phyloP scores from a whole-genome alignment of 73 alveolate species.

The Tetrahymena elliotti region DNA sequence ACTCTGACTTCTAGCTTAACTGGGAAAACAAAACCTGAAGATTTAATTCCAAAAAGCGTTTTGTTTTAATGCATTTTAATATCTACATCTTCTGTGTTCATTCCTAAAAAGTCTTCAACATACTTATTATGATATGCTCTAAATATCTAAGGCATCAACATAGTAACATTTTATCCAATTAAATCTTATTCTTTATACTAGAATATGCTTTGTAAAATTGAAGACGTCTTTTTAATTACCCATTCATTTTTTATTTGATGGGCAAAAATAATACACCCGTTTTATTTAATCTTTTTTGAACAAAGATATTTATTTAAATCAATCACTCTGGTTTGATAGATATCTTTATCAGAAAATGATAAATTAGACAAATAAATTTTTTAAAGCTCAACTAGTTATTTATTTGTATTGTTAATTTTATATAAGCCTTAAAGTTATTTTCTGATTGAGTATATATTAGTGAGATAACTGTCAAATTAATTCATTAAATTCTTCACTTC shows the following conservation, averaged over 20 bases:
- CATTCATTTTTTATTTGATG: neutral
- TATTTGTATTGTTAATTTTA: neutral
- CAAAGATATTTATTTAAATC: neutral
- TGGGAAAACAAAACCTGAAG: neutral
- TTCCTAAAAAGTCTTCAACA: neutral
- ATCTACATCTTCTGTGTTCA: neutral
- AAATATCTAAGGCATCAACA: neutral
- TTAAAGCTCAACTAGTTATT: neutral
- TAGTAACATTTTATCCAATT: neutral
- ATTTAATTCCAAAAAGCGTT: neutral
- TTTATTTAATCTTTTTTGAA: neutral
- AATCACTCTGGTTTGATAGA: neutral
- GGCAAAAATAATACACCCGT: neutral
- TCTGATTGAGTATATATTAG: neutral
- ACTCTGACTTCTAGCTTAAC: neutral
- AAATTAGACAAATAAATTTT: neutral
- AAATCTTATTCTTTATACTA: neutral
- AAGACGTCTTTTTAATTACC: neutral
- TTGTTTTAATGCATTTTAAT: neutral
- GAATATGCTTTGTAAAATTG: neutral
- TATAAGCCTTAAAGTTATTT: neutral
- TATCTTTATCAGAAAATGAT: neutral
- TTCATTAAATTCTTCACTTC: neutral
- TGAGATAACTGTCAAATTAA: neutral
- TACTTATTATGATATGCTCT: neutral